Evolutionary conservation across 805 yeast species (phyloP), one percentile per base, ranked within the genome.

Genomic region (Spathaspora boniae): DNA sequence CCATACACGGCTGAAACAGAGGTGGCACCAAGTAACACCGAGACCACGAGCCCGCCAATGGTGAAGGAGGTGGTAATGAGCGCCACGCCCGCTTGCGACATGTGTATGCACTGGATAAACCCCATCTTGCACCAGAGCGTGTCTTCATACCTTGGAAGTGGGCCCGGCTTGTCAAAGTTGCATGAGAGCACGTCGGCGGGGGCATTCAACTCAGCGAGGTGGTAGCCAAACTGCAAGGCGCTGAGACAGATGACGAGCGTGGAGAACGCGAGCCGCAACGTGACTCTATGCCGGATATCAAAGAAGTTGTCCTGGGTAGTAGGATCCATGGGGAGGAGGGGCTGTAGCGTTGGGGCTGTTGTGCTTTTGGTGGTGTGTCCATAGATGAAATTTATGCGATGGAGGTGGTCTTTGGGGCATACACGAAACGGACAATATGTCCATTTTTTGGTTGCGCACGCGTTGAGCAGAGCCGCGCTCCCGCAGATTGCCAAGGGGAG

Each of bases 221-320:
- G 69, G 44, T 50, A 65, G 3, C 70, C 69, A 45, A 63, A 62
- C 41, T 61, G 66, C 16, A 65, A 43, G 4, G 69, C 63, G 29
- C 68, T 55, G 27, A 62, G 36, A 34, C 65, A 53, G 9, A 60
- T 53, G 9, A 62, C 49, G 15, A 52, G 47, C 9, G 65, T 58
- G 16, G 70, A 58, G 65, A 67, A 62, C 0, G 51, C 63, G 12
- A 64, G 44, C 15, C 46, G 47, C 35, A 48, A 42, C 1, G 68
- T 63, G 21, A 63, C 53, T 25, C 28, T 33, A 29, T 17, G 48
- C 33, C 15, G 26, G 16, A 31, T 42, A 31, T 38, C 32, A 24
- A 26, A 15, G 16, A 40, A 37, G 16, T 36, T 35, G 19, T 39
- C 25, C 11, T 26, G 9, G 9, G 9, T 26, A 11, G 8, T 26